Evolutionary conservation across 768 basidiomycete genomes (phyloP), one percentile per base, ranked within the genome.

Genomic region (Boletus vinaceobasis): DNA sequence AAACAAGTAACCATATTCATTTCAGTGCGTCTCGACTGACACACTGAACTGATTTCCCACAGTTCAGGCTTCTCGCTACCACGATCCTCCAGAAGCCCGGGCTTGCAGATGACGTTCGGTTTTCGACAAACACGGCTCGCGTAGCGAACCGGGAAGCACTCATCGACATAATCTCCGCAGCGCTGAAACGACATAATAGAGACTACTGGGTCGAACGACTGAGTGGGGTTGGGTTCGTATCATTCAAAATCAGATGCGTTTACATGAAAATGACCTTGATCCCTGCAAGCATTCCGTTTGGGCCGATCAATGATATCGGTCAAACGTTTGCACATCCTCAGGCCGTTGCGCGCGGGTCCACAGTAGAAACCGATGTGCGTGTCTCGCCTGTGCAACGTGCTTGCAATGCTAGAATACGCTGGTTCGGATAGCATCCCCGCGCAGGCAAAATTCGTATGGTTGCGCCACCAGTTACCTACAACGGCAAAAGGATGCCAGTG

Each of bases 241-340:
- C 50, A 23, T 48, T 48, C 39, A 21, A 6, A 45, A 50, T 36
- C 51, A 47, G 50, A 43, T 51, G 43, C 44, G 29, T 60, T 56
- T 40, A 45, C 43, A 45, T 26, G 31, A 49, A n/a, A 43, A 33
- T 55, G 42, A 65, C 52, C 35, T 48, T 50, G 26, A 55, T 50
- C 59, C 19, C 40, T 26, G 19, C 33, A 43, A 90, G 88, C 11
- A 84, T 93, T 26, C 90, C 91, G 7, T 87, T 88, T 70, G 90
- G 89, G 31, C 95, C 95, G 17, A 96, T 98, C 74, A 97, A 97
- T 68, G 87, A 91, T 61, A 91, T 98, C 56, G 66, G 79, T 55
- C 85, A 93, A 70, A 93, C 95, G 4, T 98, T 97, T 65, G 82
- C 84, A 33, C 95, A 97, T 71, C 92, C 93, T 7, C 84, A 86